Evolutionary conservation across 2,329 filamentous ascomycete genomes (phyloP), one percentile per base, ranked within the genome.

Genomic region (Fusarium buxicola): DNA sequence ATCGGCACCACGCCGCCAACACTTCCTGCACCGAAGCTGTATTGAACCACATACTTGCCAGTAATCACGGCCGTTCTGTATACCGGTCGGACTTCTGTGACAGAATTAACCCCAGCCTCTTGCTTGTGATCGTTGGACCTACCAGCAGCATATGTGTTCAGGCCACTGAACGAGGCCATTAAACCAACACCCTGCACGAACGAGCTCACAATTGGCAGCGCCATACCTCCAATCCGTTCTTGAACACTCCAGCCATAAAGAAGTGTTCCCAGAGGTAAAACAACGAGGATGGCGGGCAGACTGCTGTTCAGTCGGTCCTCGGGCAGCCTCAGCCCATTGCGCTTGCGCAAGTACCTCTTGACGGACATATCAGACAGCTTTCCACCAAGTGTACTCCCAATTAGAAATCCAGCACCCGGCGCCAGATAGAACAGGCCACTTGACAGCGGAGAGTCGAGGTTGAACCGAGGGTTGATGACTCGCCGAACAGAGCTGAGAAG

Each of bases 351-450:
- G 52, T 77, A 79, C 49, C 72, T 66, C 64, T 75, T 77, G 6
- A 80, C 78, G 0, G 76, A 68, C 15, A 71, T 66, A 39, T 81
- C 79, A 0, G 78, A 77, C n/a, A 78, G 69, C 12, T 75, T 74
- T 0, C 89, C 89, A 12, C 89, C 88, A 47, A 89, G 77, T 47
- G 90, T 86, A 2, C 87, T 89, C 0, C 89, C 88, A 0, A 84
- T 52, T 0, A 91, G 74, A 58, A 90, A 91, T 0, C 89, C 89
- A 39, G 81, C 83, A 0, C 88, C 89, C 0, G 89, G 89, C 0
- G 89, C 88, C 21, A 91, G 84, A 73, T 90, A 91, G 74, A 91
- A 90, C 0, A 91, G 79, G 2, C 87, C 87, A 2, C 84, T 84
- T 63, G 88, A 82, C 4, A 90, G 78, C 0, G 89, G 87, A 0